Conservation (phyloP, 177 flowering plant species). For the Vitis hybrid region DNA sequence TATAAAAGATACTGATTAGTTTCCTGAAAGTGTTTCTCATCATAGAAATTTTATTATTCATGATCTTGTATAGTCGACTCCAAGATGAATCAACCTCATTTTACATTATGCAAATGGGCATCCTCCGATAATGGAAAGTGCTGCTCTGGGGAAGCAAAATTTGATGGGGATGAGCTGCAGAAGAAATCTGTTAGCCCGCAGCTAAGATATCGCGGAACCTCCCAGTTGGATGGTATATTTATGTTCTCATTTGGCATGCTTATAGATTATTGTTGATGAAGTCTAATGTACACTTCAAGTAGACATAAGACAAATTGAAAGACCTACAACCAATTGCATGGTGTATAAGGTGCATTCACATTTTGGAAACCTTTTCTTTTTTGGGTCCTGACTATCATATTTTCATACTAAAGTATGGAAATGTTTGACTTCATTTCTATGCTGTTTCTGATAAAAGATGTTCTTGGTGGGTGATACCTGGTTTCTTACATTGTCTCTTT, state of each 20-base stretch:
- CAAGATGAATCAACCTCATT: conserved; percentile 33
- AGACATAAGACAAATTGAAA: neutral
- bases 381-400: neutral
- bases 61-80: conserved; percentile 22
- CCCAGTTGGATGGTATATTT: conserved; percentile 37
- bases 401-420: neutral
- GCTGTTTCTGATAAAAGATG: neutral
- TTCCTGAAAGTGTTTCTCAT: too few species aligned
- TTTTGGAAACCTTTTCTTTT: neutral
- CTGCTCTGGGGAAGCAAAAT: conserved; percentile 26
- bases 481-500: conserved; percentile 13
- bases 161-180: conserved; percentile 30
- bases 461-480: neutral
- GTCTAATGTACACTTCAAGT: neutral
- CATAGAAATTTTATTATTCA: neutral
- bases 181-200: conserved; percentile 31
- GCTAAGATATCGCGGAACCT: conserved; percentile 38
- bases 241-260: neutral
- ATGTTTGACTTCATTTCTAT: neutral
- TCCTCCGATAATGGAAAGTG: conserved; percentile 22
- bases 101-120: conserved; percentile 65
- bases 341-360: neutral
- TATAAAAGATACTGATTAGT: too few species aligned
- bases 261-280: neutral
- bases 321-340: neutral